Evolutionary conservation across 345 rosid species (phyloP).

Genomic region (Bruguiera sexangula): DNA sequence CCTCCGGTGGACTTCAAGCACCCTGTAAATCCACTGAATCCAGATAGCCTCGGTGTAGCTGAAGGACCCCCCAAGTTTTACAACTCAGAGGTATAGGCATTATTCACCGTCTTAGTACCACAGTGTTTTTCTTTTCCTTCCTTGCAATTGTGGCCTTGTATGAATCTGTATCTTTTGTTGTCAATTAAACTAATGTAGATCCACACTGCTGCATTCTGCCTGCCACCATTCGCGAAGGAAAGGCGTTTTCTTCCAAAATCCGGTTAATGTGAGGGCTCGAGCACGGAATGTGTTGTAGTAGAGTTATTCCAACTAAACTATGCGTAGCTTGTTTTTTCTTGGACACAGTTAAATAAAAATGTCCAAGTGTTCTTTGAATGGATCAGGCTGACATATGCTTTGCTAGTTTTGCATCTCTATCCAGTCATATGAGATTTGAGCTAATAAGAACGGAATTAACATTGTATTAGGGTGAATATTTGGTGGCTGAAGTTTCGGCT

Average conservation of each 20-base stretch:
- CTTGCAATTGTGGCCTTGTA: background rate
- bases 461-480: too few species aligned
- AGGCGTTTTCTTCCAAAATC: background rate
- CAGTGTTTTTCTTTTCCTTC: too few species aligned
- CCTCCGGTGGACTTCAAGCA: slow-evolving; percentile 25
- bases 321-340: too few species aligned
- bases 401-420: too few species aligned
- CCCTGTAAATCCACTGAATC: slow-evolving; percentile 19
- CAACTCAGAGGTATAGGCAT: slow-evolving; percentile 11
- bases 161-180: background rate
- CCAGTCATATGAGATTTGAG: too few species aligned
- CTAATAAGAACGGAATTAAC: too few species aligned
- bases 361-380: too few species aligned
- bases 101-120: background rate
- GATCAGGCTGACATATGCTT: too few species aligned
- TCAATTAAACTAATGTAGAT: background rate
- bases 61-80: slow-evolving; percentile 21
- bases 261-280: background rate
- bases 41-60: slow-evolving; percentile 16
- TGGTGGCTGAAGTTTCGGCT: too few species aligned
- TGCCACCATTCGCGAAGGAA: slow-evolving; percentile 11
- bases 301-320: too few species aligned
- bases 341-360: too few species aligned
- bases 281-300: too few species aligned
- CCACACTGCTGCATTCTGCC: slow-evolving; percentile 18